These are phyloP conservation scores for Xanthoconium separans DNA, from an alignment of 1,284 basidiomycete genomes.

Conservation along the genomic window DNA sequence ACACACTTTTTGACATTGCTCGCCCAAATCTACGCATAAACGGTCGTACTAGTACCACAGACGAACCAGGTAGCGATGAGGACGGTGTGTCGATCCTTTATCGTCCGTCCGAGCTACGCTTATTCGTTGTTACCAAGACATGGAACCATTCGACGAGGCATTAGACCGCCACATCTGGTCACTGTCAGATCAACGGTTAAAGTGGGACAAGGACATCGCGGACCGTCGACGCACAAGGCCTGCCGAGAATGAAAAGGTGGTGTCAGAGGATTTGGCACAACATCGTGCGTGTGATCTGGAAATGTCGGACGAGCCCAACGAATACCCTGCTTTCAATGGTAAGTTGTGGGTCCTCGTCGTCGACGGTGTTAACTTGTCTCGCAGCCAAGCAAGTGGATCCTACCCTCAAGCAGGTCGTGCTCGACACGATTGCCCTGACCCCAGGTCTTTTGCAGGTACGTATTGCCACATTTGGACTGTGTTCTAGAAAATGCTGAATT, in stretches of 20 bases:
- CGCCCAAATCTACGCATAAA: constrained; percentile 76
- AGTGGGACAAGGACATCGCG: constrained; percentile 67
- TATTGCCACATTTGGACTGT: neutral
- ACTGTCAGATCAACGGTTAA: constrained; percentile 61
- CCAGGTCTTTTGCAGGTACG: constrained; percentile 55
- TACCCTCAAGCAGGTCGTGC: constrained; percentile 15
- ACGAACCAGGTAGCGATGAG: constrained; percentile 44
- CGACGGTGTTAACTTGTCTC: constrained; percentile 6
- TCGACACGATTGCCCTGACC: constrained; percentile 34
- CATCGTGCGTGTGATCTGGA: constrained; percentile 16
- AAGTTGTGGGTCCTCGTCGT: neutral
- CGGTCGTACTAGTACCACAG: constrained; percentile 73
- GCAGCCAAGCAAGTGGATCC: constrained; percentile 16
- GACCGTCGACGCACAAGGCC: constrained; percentile 60
- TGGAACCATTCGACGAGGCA: constrained; percentile 78
- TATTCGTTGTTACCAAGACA: constrained; percentile 42
- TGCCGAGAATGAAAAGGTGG: constrained; percentile 45
- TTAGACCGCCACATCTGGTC: constrained; percentile 74
- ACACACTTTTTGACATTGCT: constrained; percentile 59
- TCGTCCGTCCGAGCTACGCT: neutral
- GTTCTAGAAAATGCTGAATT: neutral
- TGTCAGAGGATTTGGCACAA: constrained; percentile 31
- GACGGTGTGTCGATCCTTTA: constrained; percentile 40
- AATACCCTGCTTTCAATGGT: constrained; percentile 10
- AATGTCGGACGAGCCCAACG: neutral